phyloP scores from a whole-genome alignment of 2,329 filamentous ascomycete genomes.

The Claviceps humidiphila region DNA sequence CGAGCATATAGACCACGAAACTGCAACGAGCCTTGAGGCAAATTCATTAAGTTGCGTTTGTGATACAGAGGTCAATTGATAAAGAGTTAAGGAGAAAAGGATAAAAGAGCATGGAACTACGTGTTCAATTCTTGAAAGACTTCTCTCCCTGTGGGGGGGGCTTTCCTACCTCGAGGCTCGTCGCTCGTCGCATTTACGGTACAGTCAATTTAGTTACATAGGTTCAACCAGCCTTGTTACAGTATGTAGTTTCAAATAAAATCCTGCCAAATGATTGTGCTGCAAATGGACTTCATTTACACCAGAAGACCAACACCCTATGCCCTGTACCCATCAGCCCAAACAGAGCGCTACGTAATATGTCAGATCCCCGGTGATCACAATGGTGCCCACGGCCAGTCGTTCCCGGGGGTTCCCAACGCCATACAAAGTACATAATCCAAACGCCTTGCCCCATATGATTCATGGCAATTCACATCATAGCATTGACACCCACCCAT shows the following conservation, averaged over 20 bases:
- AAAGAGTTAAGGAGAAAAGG: too few species aligned
- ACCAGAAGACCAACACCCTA: neutral
- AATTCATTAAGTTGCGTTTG: too few species aligned
- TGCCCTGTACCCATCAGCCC: neutral
- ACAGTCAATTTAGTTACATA: neutral
- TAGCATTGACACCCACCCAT: neutral
- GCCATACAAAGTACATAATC: conserved; percentile 4
- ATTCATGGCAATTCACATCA: neutral
- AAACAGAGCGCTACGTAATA: neutral
- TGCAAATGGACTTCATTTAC: neutral
- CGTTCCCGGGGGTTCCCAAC: neutral
- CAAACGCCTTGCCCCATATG: conserved; percentile 5
- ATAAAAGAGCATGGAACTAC: too few species aligned
- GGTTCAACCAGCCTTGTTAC: neutral
- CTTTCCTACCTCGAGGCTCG: too few species aligned
- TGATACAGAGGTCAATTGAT: too few species aligned
- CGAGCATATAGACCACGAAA: too few species aligned
- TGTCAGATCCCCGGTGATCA: neutral
- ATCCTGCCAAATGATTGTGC: neutral
- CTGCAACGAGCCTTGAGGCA: too few species aligned
- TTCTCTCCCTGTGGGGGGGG: too few species aligned
- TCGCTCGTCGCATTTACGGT: neutral
- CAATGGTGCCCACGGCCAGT: neutral
- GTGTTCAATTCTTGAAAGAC: too few species aligned
- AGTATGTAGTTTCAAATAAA: neutral